These are phyloP conservation scores for Lactarius hengduanensis DNA, from an alignment of 768 basidiomycete species.

Conservation along the genomic window DNA sequence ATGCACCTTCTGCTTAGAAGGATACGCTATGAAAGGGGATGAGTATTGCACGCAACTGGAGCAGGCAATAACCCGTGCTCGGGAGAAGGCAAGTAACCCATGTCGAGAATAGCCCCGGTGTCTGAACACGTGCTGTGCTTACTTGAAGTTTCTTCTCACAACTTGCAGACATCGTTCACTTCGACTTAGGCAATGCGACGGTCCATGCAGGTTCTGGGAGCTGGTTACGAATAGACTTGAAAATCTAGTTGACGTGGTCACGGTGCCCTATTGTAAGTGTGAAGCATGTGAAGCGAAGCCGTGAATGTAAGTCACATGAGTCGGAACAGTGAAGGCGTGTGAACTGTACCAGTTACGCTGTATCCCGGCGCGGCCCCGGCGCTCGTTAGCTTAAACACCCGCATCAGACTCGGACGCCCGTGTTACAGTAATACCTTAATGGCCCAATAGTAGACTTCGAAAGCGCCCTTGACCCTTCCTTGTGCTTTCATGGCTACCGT, in stretches of 20 bases:
- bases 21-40: background rate
- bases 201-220: background rate
- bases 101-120: background rate
- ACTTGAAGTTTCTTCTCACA: background rate
- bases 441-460: background rate
- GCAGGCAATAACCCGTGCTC: background rate
- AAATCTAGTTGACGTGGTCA: background rate
- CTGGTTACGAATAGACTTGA: background rate
- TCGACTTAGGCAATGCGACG: background rate
- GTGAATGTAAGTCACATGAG: too few relatives aligned
- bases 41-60: background rate
- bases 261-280: too few relatives aligned
- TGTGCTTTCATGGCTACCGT: background rate
- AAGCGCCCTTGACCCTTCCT: background rate
- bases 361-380: too few relatives aligned
- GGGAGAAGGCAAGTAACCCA: background rate
- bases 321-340: too few relatives aligned
- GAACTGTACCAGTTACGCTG: too few relatives aligned
- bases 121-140: background rate
- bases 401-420: too few relatives aligned
- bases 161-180: background rate
- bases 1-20: background rate
- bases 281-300: too few relatives aligned
- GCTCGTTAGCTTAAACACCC: too few relatives aligned
- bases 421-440: too few relatives aligned